phyloP scores from a whole-genome alignment of 129 eudicot genomes.

The Centaurea solstitialis region DNA sequence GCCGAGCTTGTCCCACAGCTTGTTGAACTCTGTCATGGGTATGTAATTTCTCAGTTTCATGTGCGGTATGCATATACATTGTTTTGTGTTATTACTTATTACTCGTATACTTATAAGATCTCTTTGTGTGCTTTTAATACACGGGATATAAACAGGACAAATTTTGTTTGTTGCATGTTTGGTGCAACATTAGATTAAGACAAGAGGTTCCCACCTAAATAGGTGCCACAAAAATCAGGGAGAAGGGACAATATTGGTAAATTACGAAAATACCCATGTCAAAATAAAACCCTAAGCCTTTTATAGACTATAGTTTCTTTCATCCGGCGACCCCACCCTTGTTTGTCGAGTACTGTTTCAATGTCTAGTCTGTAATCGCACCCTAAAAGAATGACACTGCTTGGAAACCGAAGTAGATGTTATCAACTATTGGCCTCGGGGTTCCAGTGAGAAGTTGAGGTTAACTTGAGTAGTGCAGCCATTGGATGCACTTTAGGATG shows the following conservation, averaged over 20 bases:
- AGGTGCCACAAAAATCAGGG: not conserved
- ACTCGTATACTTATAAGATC: not conserved
- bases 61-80: not conserved
- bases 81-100: not conserved
- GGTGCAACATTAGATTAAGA: not conserved
- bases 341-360: not conserved
- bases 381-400: not conserved
- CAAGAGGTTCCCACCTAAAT: not conserved
- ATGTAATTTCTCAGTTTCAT: constrained; percentile 5
- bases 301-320: not conserved
- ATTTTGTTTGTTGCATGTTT: not conserved
- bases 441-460: too few relatives aligned
- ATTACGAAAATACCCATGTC: not conserved
- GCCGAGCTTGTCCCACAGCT: constrained; percentile 87
- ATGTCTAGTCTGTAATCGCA: not conserved
- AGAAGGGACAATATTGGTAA: not conserved
- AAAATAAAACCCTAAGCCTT: not conserved
- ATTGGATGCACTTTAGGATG: too few relatives aligned
- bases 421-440: too few relatives aligned
- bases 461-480: too few relatives aligned
- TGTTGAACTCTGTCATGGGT: constrained; percentile 97
- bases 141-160: not conserved
- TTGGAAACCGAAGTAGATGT: too few relatives aligned
- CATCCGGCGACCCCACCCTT: not conserved
- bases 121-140: not conserved